A percentile compares a stretch with the other conserved stretches of the same genome.
phyloP scores from a whole-genome alignment of 108 stramenopile genomes.

The Cyclotella choctawhatcheeana region DNA sequence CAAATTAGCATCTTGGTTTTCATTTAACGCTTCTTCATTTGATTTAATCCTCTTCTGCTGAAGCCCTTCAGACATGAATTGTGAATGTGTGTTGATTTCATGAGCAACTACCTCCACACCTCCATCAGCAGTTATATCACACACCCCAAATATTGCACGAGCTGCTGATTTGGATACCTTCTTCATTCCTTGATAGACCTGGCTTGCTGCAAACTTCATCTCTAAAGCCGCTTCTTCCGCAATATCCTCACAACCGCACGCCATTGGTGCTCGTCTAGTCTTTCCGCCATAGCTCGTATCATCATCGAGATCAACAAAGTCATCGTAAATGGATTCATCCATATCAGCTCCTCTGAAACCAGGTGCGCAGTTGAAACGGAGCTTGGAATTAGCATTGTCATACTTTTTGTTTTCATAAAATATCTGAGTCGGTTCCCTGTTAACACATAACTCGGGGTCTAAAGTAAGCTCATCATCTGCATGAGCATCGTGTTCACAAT shows the following conservation, averaged over 20 bases:
- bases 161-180: background rate
- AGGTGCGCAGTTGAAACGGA: background rate
- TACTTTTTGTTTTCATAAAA: background rate
- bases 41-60: background rate
- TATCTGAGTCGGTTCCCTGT: background rate
- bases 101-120: background rate
- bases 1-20: too few relatives aligned
- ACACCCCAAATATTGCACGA: background rate
- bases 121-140: slow-evolving; percentile 9
- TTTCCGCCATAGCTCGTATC: slow-evolving; percentile 1
- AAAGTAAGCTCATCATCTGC: background rate
- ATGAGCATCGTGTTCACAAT: background rate
- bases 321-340: background rate
- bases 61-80: background rate
- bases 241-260: background rate
- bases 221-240: background rate
- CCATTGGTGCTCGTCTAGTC: background rate
- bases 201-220: background rate
- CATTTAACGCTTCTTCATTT: too few relatives aligned
- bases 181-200: background rate
- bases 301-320: background rate
- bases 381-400: background rate
- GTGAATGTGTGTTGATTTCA: slow-evolving; percentile 3
- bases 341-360: slow-evolving; percentile 1
- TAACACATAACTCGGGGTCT: slow-evolving; percentile 1